Evolutionary conservation across 352 stramenopile genomes (phyloP).

Genomic region (Globisporangium recalcitrans): DNA sequence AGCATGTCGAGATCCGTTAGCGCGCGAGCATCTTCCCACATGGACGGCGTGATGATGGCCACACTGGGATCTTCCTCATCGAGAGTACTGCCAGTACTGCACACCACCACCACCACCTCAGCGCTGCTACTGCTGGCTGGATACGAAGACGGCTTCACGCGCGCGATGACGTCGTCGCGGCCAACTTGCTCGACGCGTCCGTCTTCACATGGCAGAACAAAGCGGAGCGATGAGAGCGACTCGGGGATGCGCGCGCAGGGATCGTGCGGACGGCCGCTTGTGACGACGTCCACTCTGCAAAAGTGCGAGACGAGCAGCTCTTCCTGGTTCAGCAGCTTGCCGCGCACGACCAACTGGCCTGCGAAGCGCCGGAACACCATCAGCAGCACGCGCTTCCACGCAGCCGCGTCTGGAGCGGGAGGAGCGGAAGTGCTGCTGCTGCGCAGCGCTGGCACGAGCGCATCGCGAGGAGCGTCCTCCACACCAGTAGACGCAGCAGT

Average conservation of each 20-base stretch:
- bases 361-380: conserved; percentile 29
- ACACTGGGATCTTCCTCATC: neutral
- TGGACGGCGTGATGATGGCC: neutral
- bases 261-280: neutral
- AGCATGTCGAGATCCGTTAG: conserved; percentile 9
- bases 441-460: neutral
- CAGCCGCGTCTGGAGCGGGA: conserved; percentile 5
- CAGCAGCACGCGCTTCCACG: conserved; percentile 13
- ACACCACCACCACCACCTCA: neutral
- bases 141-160: neutral
- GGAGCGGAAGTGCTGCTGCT: neutral
- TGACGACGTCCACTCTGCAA: neutral
- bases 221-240: conserved; percentile 3
- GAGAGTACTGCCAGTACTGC: neutral
- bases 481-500: neutral
- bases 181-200: conserved; percentile 12
- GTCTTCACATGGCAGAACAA: conserved; percentile 20
- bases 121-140: neutral
- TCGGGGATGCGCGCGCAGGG: conserved; percentile 8
- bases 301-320: conserved; percentile 34
- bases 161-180: conserved; percentile 12
- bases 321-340: conserved; percentile 40
- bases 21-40: neutral
- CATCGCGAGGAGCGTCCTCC: neutral
- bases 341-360: conserved; percentile 23